phyloP scores from a whole-genome alignment of 768 basidiomycete genomes.

The Clitopilus passeckerianus region DNA sequence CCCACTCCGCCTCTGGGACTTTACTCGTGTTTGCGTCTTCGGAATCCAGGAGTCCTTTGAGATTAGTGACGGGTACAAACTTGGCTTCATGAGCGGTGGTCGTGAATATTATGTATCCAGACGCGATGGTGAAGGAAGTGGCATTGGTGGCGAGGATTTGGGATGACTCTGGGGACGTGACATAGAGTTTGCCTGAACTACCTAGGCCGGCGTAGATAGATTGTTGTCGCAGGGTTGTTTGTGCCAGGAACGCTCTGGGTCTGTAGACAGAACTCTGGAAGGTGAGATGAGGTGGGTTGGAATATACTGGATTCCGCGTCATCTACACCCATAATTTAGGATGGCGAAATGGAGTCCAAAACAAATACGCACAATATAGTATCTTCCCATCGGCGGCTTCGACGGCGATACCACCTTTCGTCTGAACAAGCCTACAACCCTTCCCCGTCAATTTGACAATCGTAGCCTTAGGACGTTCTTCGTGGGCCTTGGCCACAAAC shows the following conservation, averaged over 20 bases:
- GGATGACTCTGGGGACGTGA: constrained; percentile 27
- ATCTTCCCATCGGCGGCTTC: constrained; percentile 47
- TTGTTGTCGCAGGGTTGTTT: constrained; percentile 12
- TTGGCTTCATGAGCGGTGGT: constrained; percentile 77
- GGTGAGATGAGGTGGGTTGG: constrained; percentile 15
- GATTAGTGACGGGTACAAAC: constrained; percentile 54
- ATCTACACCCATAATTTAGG: constrained; percentile 4
- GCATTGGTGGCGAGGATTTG: constrained; percentile 42
- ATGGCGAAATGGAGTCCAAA: background rate
- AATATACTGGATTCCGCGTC: constrained; percentile 4
- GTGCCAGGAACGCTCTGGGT: constrained; percentile 22
- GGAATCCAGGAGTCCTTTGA: constrained; percentile 16
- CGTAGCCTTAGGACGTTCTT: constrained; percentile 2
- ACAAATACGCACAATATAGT: constrained; percentile 31
- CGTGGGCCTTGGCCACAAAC: constrained; percentile 16
- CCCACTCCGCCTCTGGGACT: constrained; percentile 38
- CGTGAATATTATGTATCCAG: constrained; percentile 80
- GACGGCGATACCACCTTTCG: constrained; percentile 26
- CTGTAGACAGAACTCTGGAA: constrained; percentile 60
- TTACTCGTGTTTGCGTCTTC: constrained; percentile 23
- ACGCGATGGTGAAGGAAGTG: constrained; percentile 71
- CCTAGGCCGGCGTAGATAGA: constrained; percentile 69
- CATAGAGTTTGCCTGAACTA: constrained; percentile 59
- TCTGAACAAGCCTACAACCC: constrained; percentile 45
- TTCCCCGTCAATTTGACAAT: constrained; percentile 23